Conservation (phyloP, 257 asterid species). For the Solanum lycopersicoides region DNA sequence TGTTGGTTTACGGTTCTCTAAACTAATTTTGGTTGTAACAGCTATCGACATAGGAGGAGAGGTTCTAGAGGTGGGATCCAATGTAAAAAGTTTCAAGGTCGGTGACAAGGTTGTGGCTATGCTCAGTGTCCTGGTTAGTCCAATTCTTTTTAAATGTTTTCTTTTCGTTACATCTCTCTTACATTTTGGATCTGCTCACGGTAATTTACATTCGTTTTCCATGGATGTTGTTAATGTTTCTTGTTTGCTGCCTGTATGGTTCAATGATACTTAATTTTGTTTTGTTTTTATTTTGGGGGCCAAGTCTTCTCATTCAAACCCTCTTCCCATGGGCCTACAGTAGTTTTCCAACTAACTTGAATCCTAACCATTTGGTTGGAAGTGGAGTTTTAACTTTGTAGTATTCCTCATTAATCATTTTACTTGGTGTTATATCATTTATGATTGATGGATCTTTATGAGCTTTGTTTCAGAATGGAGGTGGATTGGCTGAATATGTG, state of each 20-base stretch:
- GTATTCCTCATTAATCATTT: not conserved
- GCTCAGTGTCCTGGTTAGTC: constrained; percentile 22
- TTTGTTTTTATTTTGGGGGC: not conserved
- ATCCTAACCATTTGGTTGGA: not conserved
- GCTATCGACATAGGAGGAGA: constrained; percentile 61
- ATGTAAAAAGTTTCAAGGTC: constrained; percentile 29
- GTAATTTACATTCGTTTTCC: not conserved
- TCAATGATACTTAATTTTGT: not conserved
- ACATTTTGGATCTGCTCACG: not conserved
- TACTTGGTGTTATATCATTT: not conserved
- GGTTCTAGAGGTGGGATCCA: constrained; percentile 43
- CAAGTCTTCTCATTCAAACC: not conserved
- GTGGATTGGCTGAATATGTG: constrained; percentile 59
- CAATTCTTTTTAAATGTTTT: not conserved
- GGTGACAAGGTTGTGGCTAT: constrained; percentile 55
- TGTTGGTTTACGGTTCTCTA: not conserved
- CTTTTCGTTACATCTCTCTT: not conserved
- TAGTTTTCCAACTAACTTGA: not conserved
- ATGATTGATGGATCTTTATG: not conserved
- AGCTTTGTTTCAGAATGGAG: constrained; percentile 33
- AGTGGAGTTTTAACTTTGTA: not conserved
- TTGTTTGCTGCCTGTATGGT: not conserved
- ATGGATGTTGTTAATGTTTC: not conserved
- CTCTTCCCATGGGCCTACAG: not conserved
- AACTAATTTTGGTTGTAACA: constrained; percentile 9